Percentiles rank a stretch among this genome's conserved stretches.
phyloP scores from a whole-genome alignment of 129 eudicot species.

The Dittrichia graveolens region DNA sequence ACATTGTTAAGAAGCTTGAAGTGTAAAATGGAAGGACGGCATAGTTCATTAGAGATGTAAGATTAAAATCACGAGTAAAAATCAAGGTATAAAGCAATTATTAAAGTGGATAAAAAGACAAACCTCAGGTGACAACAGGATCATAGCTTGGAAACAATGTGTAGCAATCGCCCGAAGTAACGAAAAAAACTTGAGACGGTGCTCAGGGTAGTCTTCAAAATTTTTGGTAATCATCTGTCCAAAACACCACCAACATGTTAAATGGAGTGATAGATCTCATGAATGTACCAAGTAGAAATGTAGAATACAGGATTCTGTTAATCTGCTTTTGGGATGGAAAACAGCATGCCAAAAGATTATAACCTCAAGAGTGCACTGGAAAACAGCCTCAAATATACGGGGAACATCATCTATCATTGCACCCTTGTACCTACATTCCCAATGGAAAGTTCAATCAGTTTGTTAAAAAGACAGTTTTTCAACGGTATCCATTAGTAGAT shows the following conservation, averaged over 20 bases:
- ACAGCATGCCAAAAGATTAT: no score
- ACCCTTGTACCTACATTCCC: constrained; percentile 62
- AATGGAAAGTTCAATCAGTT: neutral
- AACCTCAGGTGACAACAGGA: constrained; percentile 86
- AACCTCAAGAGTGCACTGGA: no score
- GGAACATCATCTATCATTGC: constrained; percentile 97
- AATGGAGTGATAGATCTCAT: neutral
- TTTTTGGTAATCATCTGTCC: constrained; percentile 96
- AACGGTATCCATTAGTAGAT: neutral
- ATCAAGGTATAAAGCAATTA: neutral
- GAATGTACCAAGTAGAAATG: neutral
- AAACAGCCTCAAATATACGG: constrained; percentile 91
- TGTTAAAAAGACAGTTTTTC: neutral
- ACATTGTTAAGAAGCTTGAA: no score
- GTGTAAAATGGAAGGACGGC: no score
- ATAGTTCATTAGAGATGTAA: no score
- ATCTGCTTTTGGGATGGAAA: neutral
- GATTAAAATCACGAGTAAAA: neutral
- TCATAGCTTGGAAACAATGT: constrained; percentile 90
- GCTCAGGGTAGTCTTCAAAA: constrained; percentile 99
- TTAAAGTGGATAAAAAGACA: constrained; percentile 10
- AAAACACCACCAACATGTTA: constrained; percentile 4
- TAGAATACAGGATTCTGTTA: neutral
- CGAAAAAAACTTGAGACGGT: constrained; percentile 93
- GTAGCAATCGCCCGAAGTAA: constrained; percentile 93